A percentile compares a stretch with the other conserved stretches of the same genome.
Evolutionary conservation across 768 basidiomycete genomes (phyloP).

Genomic region (Lactarius trivialis): DNA sequence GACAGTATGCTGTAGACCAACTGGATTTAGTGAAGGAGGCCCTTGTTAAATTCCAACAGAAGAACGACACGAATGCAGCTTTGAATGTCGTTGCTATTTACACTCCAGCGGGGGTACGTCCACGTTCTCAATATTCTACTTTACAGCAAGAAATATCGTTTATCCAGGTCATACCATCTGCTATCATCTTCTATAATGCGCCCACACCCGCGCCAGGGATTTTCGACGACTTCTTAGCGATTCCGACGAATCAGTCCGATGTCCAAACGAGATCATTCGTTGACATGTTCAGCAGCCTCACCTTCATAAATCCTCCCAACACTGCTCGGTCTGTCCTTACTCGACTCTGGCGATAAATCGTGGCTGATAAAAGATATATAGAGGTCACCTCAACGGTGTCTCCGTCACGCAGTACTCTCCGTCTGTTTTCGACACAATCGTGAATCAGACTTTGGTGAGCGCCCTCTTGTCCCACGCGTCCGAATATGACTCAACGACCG

Average conservation of each 20-base stretch:
- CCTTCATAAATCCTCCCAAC: background rate
- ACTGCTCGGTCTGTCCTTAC: background rate
- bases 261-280: background rate
- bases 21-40: background rate
- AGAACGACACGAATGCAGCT: background rate
- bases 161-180: background rate
- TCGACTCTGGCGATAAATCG: no score
- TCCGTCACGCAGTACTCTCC: slow-evolving; percentile 1
- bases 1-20: background rate
- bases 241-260: background rate
- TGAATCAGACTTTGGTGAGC: background rate
- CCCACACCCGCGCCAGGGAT: background rate
- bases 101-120: background rate
- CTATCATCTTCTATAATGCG: background rate
- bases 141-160: background rate
- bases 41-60: slow-evolving; percentile 1
- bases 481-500: background rate
- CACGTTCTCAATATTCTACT: background rate
- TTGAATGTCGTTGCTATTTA: background rate
- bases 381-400: background rate
- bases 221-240: slow-evolving; percentile 21
- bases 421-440: background rate
- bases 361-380: background rate
- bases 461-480: background rate
- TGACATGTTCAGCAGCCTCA: background rate